These are phyloP conservation scores for Paramecium pentaurelia DNA, from an alignment of 73 alveolate genomes.

Conservation along the genomic window DNA sequence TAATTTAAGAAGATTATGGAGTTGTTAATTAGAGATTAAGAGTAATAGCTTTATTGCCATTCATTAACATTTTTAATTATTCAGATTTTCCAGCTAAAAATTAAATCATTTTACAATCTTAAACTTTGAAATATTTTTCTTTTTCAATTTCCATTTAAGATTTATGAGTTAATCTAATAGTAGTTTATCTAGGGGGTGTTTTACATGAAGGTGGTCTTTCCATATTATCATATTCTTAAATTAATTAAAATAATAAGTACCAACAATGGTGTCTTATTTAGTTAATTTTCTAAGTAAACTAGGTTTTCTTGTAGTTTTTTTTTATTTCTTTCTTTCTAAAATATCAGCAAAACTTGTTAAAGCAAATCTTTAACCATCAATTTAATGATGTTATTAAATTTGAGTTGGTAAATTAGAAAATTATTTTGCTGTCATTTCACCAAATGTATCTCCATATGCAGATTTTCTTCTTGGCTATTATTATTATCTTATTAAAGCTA, in stretches of 20 bases:
- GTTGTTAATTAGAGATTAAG: neutral
- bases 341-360: neutral
- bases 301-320: neutral
- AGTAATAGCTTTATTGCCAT: neutral
- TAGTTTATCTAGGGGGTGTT: neutral
- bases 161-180: neutral
- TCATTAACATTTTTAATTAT: neutral
- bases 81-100: neutral
- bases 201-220: constrained; percentile 20
- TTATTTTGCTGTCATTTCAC: neutral
- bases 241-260: neutral
- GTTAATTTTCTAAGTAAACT: neutral
- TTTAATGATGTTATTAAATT: neutral
- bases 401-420: neutral
- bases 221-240: neutral
- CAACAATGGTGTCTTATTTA: neutral
- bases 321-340: neutral
- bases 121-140: neutral
- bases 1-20: neutral
- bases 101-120: neutral
- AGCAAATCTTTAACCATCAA: constrained; percentile 24
- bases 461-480: neutral
- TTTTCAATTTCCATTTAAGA: neutral
- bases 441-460: neutral
- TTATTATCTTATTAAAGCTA: neutral